Conservation (phyloP, 805 yeast genomes). For the Dipodascus albidus region DNA sequence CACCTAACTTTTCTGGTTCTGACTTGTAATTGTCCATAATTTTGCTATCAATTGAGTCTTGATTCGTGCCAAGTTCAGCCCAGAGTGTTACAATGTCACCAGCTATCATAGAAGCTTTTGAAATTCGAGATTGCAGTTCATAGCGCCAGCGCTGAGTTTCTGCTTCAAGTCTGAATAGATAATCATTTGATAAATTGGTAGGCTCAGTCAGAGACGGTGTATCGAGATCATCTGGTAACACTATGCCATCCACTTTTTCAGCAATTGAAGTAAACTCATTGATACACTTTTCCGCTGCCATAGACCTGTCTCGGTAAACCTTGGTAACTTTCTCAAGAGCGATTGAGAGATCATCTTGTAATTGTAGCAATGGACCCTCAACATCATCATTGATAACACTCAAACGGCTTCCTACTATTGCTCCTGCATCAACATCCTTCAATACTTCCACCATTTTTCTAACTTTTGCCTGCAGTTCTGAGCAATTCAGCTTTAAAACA, state of each 20-base stretch:
- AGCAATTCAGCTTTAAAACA: slow-evolving; percentile 13
- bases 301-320: slow-evolving; percentile 15
- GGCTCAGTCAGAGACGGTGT: slow-evolving; percentile 10
- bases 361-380: slow-evolving; percentile 15
- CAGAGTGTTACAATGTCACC: slow-evolving; percentile 20
- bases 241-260: slow-evolving; percentile 15
- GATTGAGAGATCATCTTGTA: slow-evolving; percentile 8
- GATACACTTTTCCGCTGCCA: slow-evolving; percentile 9
- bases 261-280: slow-evolving; percentile 12
- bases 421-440: slow-evolving; percentile 10
- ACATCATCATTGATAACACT: slow-evolving; percentile 10
- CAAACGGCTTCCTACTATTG: slow-evolving; percentile 8
- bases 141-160: slow-evolving; percentile 17
- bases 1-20: slow-evolving; percentile 18
- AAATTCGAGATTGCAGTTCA: slow-evolving; percentile 15
- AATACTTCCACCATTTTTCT: slow-evolving; percentile 16
- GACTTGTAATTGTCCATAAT: slow-evolving; percentile 14
- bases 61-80: slow-evolving; percentile 24
- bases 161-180: slow-evolving; percentile 14
- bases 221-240: slow-evolving; percentile 11
- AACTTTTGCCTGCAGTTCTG: slow-evolving; percentile 12
- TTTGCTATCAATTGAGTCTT: slow-evolving; percentile 18
- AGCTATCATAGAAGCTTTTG: slow-evolving; percentile 14
- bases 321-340: slow-evolving; percentile 11
- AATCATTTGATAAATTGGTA: slow-evolving; percentile 16